These are phyloP conservation scores for Fusarium sp. DNA, from an alignment of 2,329 filamentous ascomycete species.

Conservation along the genomic window DNA sequence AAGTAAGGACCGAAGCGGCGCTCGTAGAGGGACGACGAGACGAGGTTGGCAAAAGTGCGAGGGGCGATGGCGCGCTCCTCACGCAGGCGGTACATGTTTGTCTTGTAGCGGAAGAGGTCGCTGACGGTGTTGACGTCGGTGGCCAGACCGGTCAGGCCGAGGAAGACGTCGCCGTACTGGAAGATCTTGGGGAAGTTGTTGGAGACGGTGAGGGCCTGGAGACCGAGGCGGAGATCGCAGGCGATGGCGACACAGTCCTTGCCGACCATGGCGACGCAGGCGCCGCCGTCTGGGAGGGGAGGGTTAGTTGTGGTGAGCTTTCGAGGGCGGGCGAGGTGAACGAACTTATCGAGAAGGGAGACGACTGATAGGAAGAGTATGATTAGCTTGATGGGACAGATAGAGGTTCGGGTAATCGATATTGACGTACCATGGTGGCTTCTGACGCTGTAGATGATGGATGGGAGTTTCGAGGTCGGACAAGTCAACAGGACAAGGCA, in stretches of 20 bases:
- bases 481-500: conserved; percentile 21
- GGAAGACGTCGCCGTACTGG: conserved; percentile 94
- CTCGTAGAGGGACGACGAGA: conserved; percentile 93
- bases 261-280: conserved; percentile 98
- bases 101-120: conserved; percentile 99
- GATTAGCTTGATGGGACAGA: conserved; percentile 39
- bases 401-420: not conserved
- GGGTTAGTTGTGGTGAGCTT: conserved; percentile 23
- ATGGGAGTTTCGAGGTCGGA: conserved; percentile 36
- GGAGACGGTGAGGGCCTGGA: conserved; percentile 95
- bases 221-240: conserved; percentile 96
- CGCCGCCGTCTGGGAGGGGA: conserved; percentile 77
- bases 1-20: conserved; percentile 96
- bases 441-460: conserved; percentile 25
- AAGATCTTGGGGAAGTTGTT: conserved; percentile 99
- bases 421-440: conserved; percentile 47
- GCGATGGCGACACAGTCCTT: conserved; percentile 99
- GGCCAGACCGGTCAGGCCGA: conserved; percentile 94
- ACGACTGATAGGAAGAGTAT: conserved; percentile 69
- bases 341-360: conserved; percentile 96
- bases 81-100: conserved; percentile 99
- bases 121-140: conserved; percentile 95
- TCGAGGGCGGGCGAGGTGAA: conserved; percentile 15
- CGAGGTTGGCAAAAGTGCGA: conserved; percentile 95
- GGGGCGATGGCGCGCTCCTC: conserved; percentile 98